These are phyloP conservation scores for Kwoniella sp. DNA, from an alignment of 768 basidiomycete species.

Conservation along the genomic window DNA sequence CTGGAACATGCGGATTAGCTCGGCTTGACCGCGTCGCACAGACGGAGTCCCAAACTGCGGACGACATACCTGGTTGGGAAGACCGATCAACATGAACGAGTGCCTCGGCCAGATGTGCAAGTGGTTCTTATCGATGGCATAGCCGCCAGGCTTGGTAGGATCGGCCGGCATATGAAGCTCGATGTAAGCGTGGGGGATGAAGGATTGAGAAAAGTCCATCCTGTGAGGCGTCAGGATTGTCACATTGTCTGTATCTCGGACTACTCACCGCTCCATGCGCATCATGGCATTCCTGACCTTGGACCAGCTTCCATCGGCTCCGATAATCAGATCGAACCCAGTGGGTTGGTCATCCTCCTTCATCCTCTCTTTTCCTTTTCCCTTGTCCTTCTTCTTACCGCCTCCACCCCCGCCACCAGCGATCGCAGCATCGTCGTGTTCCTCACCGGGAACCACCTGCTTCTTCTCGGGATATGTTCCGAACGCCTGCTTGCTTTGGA, in stretches of 20 bases:
- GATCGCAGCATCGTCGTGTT: constrained; percentile 27
- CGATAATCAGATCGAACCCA: constrained; percentile 56
- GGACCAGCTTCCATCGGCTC: constrained; percentile 92
- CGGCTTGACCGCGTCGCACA: neutral
- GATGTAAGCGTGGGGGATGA: constrained; percentile 91
- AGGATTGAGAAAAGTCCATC: constrained; percentile 92
- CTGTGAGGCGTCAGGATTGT: too few species aligned
- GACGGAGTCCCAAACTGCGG: neutral
- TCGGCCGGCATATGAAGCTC: constrained; percentile 89
- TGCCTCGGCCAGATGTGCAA: constrained; percentile 99
- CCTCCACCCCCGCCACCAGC: constrained; percentile 9
- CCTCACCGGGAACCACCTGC: constrained; percentile 27
- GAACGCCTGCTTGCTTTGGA: constrained; percentile 53
- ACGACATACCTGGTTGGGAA: constrained; percentile 81
- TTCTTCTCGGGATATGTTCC: constrained; percentile 9
- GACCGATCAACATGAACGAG: constrained; percentile 98
- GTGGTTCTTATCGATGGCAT: constrained; percentile 86
- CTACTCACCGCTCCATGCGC: constrained; percentile 74
- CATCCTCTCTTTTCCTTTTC: constrained; percentile 6
- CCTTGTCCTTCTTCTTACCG: constrained; percentile 6
- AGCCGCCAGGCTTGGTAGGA: constrained; percentile 57
- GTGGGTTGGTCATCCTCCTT: constrained; percentile 30
- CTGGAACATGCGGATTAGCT: constrained; percentile 53
- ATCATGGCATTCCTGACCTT: constrained; percentile 89
- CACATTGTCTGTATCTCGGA: too few species aligned